These are phyloP conservation scores for Oleoguttula mirabilis DNA, from an alignment of 495 filamentous ascomycete species.

Conservation along the genomic window DNA sequence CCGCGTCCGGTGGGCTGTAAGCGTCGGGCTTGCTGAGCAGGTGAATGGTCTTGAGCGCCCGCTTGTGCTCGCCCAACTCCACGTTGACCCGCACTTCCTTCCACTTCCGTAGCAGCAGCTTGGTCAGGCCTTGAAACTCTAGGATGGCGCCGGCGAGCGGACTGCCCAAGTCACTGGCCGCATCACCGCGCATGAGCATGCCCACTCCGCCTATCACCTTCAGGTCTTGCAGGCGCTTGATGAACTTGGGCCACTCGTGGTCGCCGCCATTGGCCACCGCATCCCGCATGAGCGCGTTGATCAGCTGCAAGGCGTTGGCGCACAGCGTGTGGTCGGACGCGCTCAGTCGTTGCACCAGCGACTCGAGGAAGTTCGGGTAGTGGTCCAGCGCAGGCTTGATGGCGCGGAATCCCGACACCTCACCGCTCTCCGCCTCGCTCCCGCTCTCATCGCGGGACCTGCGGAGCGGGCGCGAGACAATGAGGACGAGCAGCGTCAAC, in stretches of 20 bases:
- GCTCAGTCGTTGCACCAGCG: conserved; percentile 76
- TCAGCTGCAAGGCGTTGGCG: conserved; percentile 85
- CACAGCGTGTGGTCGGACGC: conserved; percentile 93
- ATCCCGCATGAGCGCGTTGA: conserved; percentile 92
- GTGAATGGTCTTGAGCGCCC: conserved; percentile 73
- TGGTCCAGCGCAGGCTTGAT: conserved; percentile 83
- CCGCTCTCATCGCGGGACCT: conserved; percentile 13
- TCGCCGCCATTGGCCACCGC: conserved; percentile 70
- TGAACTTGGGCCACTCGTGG: conserved; percentile 85
- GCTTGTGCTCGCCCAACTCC: conserved; percentile 76
- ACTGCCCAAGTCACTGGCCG: conserved; percentile 56
- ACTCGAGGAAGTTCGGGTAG: conserved; percentile 88
- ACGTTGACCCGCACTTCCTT: conserved; percentile 71
- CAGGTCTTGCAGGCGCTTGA: conserved; percentile 82
- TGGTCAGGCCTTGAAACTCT: conserved; percentile 88
- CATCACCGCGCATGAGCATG: conserved; percentile 79
- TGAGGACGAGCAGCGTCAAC: conserved; percentile 88
- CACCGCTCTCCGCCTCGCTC: conserved; percentile 28
- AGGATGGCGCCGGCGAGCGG: conserved; percentile 72
- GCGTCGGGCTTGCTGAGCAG: conserved; percentile 65
- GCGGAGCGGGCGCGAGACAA: conserved; percentile 71
- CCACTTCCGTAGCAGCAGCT: conserved; percentile 84
- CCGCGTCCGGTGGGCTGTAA: conserved; percentile 20
- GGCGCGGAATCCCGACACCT: conserved; percentile 70
- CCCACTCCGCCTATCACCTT: conserved; percentile 90